phyloP scores from a whole-genome alignment of 2,329 filamentous ascomycete species.

The Cercospora sp. region DNA sequence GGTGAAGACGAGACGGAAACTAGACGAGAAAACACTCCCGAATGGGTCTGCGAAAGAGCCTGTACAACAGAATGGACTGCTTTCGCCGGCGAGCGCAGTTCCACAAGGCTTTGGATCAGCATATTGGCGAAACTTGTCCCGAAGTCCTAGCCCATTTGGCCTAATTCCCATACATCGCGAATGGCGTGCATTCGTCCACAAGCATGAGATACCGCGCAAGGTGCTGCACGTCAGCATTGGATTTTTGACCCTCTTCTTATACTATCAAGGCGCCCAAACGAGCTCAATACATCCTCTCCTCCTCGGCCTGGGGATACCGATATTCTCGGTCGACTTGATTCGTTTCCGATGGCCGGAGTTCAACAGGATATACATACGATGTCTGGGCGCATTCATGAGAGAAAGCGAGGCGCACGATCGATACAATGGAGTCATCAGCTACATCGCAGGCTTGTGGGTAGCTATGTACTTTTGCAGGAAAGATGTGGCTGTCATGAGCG shows the following conservation, averaged over 20 bases:
- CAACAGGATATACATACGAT: slow-evolving; percentile 82
- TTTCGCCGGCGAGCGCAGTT: slow-evolving; percentile 36
- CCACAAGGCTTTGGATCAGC: slow-evolving; percentile 64
- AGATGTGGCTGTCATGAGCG: slow-evolving; percentile 84
- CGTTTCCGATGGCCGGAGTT: slow-evolving; percentile 79
- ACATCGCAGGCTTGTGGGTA: slow-evolving; percentile 84
- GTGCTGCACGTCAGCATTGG: slow-evolving; percentile 92
- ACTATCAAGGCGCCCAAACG: slow-evolving; percentile 75
- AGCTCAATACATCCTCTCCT: slow-evolving; percentile 79
- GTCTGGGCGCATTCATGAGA: slow-evolving; percentile 88
- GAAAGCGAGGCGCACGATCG: slow-evolving; percentile 84
- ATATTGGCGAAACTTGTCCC: slow-evolving; percentile 83
- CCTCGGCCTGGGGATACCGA: slow-evolving; percentile 77
- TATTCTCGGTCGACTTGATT: slow-evolving; percentile 76
- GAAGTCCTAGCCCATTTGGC: slow-evolving; percentile 88
- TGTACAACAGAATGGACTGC: slow-evolving; percentile 31
- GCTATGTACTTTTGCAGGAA: slow-evolving; percentile 88
- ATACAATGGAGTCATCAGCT: slow-evolving; percentile 97
- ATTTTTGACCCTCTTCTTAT: slow-evolving; percentile 86
- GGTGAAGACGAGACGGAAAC: slow-evolving; percentile 32
- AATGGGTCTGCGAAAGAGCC: slow-evolving; percentile 27
- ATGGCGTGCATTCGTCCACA: slow-evolving; percentile 86
- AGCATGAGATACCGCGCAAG: slow-evolving; percentile 95
- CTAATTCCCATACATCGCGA: slow-evolving; percentile 93
- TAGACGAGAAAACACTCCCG: slow-evolving; percentile 32